These are phyloP conservation scores for Coemansia sp. DNA, from an alignment of 192 early-diverging fungal genomes.

Conservation along the genomic window DNA sequence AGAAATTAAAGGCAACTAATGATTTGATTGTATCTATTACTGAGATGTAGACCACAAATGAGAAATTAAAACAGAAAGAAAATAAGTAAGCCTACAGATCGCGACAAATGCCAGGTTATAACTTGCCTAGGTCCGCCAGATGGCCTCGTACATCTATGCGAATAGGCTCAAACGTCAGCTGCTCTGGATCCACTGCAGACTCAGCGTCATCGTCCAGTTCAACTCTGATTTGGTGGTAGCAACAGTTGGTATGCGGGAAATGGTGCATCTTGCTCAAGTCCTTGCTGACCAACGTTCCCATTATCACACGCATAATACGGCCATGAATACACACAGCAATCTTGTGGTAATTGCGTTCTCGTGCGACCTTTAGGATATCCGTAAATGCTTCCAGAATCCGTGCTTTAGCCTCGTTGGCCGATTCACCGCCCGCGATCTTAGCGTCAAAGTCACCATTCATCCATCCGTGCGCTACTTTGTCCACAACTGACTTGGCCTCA, in stretches of 20 bases:
- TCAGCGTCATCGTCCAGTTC: conserved; percentile 14
- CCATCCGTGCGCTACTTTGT: conserved; percentile 22
- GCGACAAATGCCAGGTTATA: background rate
- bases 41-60: background rate
- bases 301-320: conserved; percentile 45
- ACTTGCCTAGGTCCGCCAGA: conserved; percentile 8
- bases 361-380: conserved; percentile 19
- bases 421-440: conserved; percentile 37
- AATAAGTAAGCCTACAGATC: background rate
- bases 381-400: conserved; percentile 28
- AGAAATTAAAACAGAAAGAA: background rate
- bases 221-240: conserved; percentile 41
- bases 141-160: conserved; percentile 43
- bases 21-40: too few relatives aligned
- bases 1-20: conserved; percentile 3
- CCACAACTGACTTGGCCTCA: conserved; percentile 8
- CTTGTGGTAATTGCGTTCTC: conserved; percentile 11
- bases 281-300: conserved; percentile 41
- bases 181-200: conserved; percentile 6
- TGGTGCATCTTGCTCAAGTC: conserved; percentile 35
- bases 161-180: conserved; percentile 27
- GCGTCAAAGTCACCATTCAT: conserved; percentile 37
- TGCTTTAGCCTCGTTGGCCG: conserved; percentile 32
- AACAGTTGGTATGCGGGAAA: conserved; percentile 43
- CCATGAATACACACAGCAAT: conserved; percentile 44